Conservation (phyloP, 169 alveolate species). For the Fabrea salina region DNA sequence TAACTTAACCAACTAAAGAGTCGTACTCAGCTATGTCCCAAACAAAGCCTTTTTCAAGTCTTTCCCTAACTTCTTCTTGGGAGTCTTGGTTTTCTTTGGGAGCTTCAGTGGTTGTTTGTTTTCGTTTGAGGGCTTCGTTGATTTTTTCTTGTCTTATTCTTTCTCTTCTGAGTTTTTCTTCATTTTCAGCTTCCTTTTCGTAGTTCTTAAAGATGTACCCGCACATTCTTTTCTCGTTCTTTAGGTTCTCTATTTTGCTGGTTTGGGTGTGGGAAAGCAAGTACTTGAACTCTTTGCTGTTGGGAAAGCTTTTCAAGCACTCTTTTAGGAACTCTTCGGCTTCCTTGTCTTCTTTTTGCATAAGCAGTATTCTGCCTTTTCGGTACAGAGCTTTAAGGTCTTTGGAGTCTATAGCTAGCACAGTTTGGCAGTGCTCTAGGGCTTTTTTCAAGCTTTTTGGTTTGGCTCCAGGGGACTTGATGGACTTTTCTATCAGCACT, state of each 20-base stretch:
- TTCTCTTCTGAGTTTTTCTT: not conserved
- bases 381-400: conserved; percentile 16
- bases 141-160: not conserved
- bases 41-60: no score
- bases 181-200: not conserved
- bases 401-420: not conserved
- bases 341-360: not conserved
- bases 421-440: not conserved
- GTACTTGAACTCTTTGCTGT: not conserved
- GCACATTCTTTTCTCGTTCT: not conserved
- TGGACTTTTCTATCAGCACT: not conserved
- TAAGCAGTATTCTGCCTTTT: not conserved
- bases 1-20: no score
- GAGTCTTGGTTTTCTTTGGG: no score
- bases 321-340: not conserved
- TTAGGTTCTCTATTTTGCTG: not conserved
- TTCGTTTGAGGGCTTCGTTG: no score
- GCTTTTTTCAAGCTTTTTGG: not conserved
- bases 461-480: not conserved
- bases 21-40: no score
- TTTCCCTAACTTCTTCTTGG: no score
- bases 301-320: not conserved
- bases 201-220: not conserved
- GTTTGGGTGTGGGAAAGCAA: not conserved
- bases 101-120: no score